Conservation (phyloP, 2,329 filamentous ascomycete species). For the Cordyceps militaris region DNA sequence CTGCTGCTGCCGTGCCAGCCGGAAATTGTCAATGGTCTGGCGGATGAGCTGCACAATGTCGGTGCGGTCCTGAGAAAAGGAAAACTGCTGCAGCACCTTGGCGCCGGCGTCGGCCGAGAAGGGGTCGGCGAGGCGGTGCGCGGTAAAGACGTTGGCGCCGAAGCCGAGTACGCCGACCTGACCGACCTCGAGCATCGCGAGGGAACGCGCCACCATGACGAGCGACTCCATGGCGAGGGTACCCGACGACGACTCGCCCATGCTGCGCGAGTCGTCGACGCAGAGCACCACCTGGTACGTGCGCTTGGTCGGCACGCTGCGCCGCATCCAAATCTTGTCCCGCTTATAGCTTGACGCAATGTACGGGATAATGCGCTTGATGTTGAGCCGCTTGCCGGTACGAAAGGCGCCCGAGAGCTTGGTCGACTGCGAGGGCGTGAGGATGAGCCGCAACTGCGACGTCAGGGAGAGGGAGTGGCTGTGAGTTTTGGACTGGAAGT, state of each 20-base stretch:
- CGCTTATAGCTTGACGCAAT: conserved; percentile 97
- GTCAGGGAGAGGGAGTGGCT: conserved; percentile 82
- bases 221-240: conserved; percentile 87
- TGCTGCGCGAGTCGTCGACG: conserved; percentile 90
- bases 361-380: conserved; percentile 99
- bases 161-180: conserved; percentile 91
- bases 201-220: conserved; percentile 77
- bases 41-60: conserved; percentile 75
- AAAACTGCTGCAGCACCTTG: conserved; percentile 77
- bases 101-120: conserved; percentile 72
- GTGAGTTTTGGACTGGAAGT: conserved; percentile 78
- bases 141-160: conserved; percentile 73
- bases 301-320: conserved; percentile 83
- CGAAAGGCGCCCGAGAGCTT: conserved; percentile 96
- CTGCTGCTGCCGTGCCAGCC: conserved; percentile 61
- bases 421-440: conserved; percentile 88
- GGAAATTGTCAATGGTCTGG: conserved; percentile 74
- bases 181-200: conserved; percentile 90
- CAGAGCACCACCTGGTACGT: conserved; percentile 96
- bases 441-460: conserved; percentile 90
- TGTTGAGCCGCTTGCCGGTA: conserved; percentile 95
- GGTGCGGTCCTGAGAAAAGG: conserved; percentile 77
- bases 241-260: conserved; percentile 74
- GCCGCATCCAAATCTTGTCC: conserved; percentile 99
- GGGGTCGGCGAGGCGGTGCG: conserved; percentile 75